phyloP scores from a whole-genome alignment of 148 eudicot genomes.

The Rhododendron mucronatum region DNA sequence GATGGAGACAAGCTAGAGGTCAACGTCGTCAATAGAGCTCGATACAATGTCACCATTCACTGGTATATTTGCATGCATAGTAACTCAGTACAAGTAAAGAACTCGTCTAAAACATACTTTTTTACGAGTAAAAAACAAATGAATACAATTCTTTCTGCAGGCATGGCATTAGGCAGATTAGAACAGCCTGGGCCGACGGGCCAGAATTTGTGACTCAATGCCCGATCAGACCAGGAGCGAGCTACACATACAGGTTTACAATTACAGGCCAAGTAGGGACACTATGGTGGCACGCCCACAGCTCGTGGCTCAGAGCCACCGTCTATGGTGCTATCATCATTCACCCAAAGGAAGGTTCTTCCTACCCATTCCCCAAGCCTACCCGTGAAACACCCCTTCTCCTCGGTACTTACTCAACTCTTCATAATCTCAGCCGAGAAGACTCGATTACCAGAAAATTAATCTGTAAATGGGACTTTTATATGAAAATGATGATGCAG shows the following conservation, averaged over 20 bases:
- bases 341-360: slow-evolving; percentile 33
- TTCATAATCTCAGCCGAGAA: neutral
- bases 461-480: neutral
- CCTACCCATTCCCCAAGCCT: slow-evolving; percentile 42
- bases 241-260: slow-evolving; percentile 37
- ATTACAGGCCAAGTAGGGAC: slow-evolving; percentile 49
- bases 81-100: neutral
- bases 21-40: slow-evolving; percentile 52
- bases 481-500: slow-evolving; percentile 22
- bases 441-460: neutral
- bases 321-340: slow-evolving; percentile 47
- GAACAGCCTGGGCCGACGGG: slow-evolving; percentile 50
- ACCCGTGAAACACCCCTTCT: slow-evolving; percentile 30
- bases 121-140: neutral
- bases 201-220: slow-evolving; percentile 51
- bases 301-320: slow-evolving; percentile 53
- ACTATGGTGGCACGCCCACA: slow-evolving; percentile 61
- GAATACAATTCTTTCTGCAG: slow-evolving; percentile 12
- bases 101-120: neutral
- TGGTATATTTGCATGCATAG: slow-evolving; percentile 30
- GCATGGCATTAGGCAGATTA: slow-evolving; percentile 46
- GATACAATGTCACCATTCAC: slow-evolving; percentile 65
- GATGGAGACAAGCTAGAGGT: slow-evolving; percentile 61
- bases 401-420: slow-evolving; percentile 28
- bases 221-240: slow-evolving; percentile 46